Base-by-base conservation (phyloP, 768 basidiomycete genomes). In the Boletus coccyginus region DNA sequence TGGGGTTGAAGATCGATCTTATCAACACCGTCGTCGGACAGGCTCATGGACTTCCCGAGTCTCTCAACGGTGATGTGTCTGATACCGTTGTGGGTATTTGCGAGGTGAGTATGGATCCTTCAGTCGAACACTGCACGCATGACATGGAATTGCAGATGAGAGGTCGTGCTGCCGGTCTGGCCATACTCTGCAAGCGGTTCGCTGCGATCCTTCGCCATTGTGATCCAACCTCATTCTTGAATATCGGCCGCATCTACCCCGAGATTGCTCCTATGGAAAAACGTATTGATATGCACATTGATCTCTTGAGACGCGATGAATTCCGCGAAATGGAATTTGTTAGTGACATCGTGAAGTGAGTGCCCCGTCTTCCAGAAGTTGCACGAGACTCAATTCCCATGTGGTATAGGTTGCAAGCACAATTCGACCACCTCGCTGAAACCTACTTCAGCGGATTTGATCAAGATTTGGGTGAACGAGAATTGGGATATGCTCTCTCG, bases 301-400 rank as follows among this genome's bases (percentile, higher is more conserved):
- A 91, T 46, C 77, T 90, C 27, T 75, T 98, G 4, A 80, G 89
- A 42, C 80, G 86, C 45, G 93, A 98, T 63, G 95, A 94, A 70
- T 95, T 99, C 76, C 82, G 88, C 24, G 95, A 94, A 71, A 82
- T 88, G 75, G 96, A 98, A 66, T 98, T 95, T 71, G 92, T 92
- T 19, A 87, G 81, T 62, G 97, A 98, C 67, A 78, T 98, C 42
- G 78, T 81, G 61, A 94, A 90, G 95, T 95, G 65, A 55, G 88
- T 75, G 14, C 13, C 17, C 19, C n/a, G n/a, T 27, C n/a, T 29
- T 40, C 31, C 1, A 16, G 14, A 50, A 24, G 5, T 43, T 21
- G 16, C 19, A 41, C 19, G 6, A 2, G 11, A 31, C n/a, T 43
- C 21, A 33, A 52, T 38, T n/a, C 8, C 17, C 5, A 42, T 11